phyloP scores from a whole-genome alignment of 129 eudicot species.

The Logfia minima region DNA sequence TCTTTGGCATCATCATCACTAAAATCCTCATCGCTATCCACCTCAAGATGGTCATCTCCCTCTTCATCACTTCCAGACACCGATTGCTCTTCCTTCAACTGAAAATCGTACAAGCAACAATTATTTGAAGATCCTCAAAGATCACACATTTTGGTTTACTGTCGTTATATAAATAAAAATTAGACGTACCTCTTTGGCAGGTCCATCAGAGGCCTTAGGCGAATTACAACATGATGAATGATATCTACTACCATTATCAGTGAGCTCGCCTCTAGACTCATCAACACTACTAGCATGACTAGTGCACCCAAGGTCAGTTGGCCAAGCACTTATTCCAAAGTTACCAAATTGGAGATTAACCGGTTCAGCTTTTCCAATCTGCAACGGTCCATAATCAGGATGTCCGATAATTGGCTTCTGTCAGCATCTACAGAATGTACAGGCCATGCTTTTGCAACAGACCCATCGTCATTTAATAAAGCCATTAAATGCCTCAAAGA shows the following conservation, averaged over 20 bases:
- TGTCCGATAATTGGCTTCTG: conserved; percentile 51
- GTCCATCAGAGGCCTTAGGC: conserved; percentile 74
- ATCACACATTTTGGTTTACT: not conserved
- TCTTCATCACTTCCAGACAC: conserved; percentile 95
- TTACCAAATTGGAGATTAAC: conserved; percentile 83
- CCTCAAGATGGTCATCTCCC: conserved; percentile 63
- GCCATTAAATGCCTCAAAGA: conserved; percentile 88
- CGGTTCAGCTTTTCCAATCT: conserved; percentile 76
- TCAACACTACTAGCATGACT: conserved; percentile 90
- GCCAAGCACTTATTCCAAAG: conserved; percentile 93
- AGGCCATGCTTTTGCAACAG: conserved; percentile 99
- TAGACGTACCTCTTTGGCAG: conserved; percentile 69
- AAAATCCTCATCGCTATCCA: conserved; percentile 82
- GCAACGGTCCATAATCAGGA: conserved; percentile 79
- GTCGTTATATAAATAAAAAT: not conserved
- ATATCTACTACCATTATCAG: conserved; percentile 72
- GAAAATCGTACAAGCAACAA: conserved; percentile 22
- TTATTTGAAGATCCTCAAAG: not conserved
- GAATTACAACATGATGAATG: conserved; percentile 86
- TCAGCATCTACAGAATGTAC: conserved; percentile 55
- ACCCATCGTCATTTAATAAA: conserved; percentile 78
- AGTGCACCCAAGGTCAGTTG: conserved; percentile 66
- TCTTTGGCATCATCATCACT: conserved; percentile 60
- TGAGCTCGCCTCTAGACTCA: conserved; percentile 70
- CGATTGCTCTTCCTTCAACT: conserved; percentile 83